phyloP scores from a whole-genome alignment of 106 monocot species.

The Cymbidium sinense region DNA sequence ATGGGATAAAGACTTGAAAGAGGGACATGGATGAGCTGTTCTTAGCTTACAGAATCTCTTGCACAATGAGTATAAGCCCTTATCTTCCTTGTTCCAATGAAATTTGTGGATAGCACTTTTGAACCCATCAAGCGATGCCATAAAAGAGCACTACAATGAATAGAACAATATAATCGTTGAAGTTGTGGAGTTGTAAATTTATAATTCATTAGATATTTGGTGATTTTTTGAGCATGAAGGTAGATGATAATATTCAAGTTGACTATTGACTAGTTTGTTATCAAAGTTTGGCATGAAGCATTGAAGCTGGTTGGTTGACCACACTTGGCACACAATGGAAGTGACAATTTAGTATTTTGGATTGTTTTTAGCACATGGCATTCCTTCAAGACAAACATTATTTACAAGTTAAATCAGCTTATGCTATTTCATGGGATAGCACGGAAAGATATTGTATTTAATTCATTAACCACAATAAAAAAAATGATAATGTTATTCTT shows the following conservation, averaged over 20 bases:
- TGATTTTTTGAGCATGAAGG: background rate
- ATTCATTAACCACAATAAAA: too few species aligned
- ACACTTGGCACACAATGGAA: background rate
- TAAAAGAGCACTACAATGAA: slow-evolving; percentile 61
- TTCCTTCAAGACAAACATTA: too few species aligned
- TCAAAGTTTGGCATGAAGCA: too few species aligned
- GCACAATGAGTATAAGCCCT: slow-evolving; percentile 85
- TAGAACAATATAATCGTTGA: background rate
- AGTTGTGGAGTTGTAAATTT: background rate
- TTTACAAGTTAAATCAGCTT: too few species aligned
- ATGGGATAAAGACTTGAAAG: background rate
- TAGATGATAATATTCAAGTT: background rate
- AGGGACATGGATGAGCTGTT: background rate
- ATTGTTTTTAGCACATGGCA: too few species aligned
- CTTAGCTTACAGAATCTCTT: slow-evolving; percentile 57
- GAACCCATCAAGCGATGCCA: slow-evolving; percentile 93
- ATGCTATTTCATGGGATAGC: too few species aligned
- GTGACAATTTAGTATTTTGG: background rate
- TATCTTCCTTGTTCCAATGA: slow-evolving; percentile 61
- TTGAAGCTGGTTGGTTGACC: background rate
- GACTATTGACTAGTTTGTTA: background rate
- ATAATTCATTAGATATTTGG: background rate
- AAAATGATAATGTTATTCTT: too few species aligned
- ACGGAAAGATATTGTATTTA: too few species aligned
- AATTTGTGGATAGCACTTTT: slow-evolving; percentile 48